Conservation (phyloP, 108 stramenopile species). For the Nitzschia sp. region DNA sequence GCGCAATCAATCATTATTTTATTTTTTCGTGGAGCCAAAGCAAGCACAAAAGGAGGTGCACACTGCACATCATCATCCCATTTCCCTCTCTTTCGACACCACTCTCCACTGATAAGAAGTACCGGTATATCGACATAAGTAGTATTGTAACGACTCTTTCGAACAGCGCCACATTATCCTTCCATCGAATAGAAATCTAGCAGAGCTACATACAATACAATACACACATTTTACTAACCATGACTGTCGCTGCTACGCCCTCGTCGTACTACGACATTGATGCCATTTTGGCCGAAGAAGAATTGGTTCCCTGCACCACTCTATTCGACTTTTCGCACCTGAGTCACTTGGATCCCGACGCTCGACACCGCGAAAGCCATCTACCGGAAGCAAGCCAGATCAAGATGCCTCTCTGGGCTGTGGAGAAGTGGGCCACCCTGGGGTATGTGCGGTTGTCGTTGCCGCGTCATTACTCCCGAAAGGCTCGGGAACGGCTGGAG, state of each 20-base stretch:
- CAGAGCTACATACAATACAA: no score
- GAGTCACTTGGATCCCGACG: conserved; percentile 84
- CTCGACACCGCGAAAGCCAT: conserved; percentile 1
- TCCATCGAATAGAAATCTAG: no score
- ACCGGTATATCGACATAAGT: no score
- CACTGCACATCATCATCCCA: no score
- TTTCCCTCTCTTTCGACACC: no score
- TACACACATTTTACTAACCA: no score
- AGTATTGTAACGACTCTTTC: no score
- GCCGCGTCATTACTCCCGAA: conserved; percentile 64
- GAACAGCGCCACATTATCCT: no score
- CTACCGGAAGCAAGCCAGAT: conserved; percentile 57
- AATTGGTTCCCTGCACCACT: conserved; percentile 86
- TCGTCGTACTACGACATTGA: conserved; percentile 89
- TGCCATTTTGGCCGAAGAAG: conserved; percentile 93
- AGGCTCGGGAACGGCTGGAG: conserved; percentile 71
- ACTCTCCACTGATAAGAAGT: no score
- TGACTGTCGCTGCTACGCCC: conserved; percentile 9
- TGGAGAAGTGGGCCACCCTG: conserved; percentile 74
- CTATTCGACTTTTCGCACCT: conserved; percentile 78
- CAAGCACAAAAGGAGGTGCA: no score
- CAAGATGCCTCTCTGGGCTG: conserved; percentile 81
- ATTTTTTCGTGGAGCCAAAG: no score
- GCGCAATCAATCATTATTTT: no score
- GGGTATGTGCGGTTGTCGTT: conserved; percentile 61